A percentile compares a stretch with the other conserved stretches of the same genome.
phyloP scores from a whole-genome alignment of 2,329 filamentous ascomycete species.

The Rutstroemia sydowiana region DNA sequence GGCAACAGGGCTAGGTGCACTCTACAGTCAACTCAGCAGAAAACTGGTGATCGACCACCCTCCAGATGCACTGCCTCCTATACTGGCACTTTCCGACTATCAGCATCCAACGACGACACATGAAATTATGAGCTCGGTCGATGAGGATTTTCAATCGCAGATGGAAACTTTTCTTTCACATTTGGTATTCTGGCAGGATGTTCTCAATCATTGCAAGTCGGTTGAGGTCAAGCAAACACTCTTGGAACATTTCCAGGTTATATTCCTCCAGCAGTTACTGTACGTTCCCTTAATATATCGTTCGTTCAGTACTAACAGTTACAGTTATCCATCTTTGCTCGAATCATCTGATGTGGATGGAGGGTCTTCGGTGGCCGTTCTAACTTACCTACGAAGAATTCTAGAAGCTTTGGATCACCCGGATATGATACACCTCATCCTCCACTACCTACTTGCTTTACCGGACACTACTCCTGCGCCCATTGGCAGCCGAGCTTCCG shows the following conservation, averaged over 20 bases:
- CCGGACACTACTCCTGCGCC: constrained; percentile 43
- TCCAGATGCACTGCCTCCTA: constrained; percentile 68
- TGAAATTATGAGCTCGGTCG: constrained; percentile 67
- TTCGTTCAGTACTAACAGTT: constrained; percentile 14
- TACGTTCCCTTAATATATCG: constrained; percentile 38
- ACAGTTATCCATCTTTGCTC: constrained; percentile 84
- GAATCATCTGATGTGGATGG: constrained; percentile 97
- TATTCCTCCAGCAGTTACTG: constrained; percentile 91
- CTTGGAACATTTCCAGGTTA: constrained; percentile 92
- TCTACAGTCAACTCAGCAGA: constrained; percentile 59
- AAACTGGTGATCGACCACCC: constrained; percentile 77
- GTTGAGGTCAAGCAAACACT: constrained; percentile 86
- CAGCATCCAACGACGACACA: constrained; percentile 61
- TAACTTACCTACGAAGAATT: constrained; percentile 87
- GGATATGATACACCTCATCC: constrained; percentile 87
- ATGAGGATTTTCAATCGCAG: constrained; percentile 71
- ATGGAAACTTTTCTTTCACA: constrained; percentile 92
- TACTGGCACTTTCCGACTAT: constrained; percentile 86
- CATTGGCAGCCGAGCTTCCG: constrained; percentile 38
- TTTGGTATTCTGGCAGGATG: constrained; percentile 95
- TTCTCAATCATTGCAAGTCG: constrained; percentile 89
- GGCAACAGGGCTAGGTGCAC: constrained; percentile 85
- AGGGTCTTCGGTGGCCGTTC: constrained; percentile 89
- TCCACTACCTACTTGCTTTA: constrained; percentile 84
- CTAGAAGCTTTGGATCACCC: constrained; percentile 87